Evolutionary conservation across 176 grass and related monocot species (phyloP).

Genomic region (Musa itinerans): DNA sequence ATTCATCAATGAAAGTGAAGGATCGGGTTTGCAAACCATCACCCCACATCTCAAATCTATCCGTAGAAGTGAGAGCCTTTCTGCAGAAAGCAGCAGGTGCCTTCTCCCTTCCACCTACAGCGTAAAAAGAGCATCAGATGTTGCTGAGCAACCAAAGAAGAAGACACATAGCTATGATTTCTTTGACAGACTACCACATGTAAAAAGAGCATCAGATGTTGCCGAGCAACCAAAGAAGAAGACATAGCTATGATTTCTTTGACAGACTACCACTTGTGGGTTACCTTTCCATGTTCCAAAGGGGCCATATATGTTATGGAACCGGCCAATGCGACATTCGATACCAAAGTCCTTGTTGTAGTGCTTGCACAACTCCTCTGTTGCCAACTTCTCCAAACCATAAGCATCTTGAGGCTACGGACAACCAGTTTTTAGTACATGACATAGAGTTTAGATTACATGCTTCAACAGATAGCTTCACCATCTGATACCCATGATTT

Average conservation of each 20-base stretch:
- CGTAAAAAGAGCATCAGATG: background rate
- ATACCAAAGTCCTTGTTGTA: conserved; percentile 27
- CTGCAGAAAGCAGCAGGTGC: conserved; percentile 54
- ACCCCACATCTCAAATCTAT: conserved; percentile 48
- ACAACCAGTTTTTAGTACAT: background rate
- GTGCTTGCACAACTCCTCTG: conserved; percentile 24
- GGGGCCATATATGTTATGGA: conserved; percentile 24
- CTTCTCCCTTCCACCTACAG: conserved; percentile 47
- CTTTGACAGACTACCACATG: background rate
- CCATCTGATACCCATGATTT: conserved; percentile 12
- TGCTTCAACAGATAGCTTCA: background rate
- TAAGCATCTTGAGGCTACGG: conserved; percentile 17
- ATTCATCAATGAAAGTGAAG: conserved; percentile 74
- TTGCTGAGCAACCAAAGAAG: conserved; percentile 1
- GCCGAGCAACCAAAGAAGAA: conserved; percentile 3
- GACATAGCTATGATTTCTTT: background rate
- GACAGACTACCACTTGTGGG: background rate
- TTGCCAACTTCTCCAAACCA: conserved; percentile 22
- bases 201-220: background rate
- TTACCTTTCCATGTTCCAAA: conserved; percentile 26
- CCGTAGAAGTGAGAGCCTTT: conserved; percentile 40
- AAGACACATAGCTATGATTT: background rate
- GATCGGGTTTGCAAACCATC: conserved; percentile 48
- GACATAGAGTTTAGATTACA: background rate
- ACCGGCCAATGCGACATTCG: conserved; percentile 19